Base-by-base conservation (phyloP, 2,329 filamentous ascomycete genomes). In the Colletotrichum brevisporum region DNA sequence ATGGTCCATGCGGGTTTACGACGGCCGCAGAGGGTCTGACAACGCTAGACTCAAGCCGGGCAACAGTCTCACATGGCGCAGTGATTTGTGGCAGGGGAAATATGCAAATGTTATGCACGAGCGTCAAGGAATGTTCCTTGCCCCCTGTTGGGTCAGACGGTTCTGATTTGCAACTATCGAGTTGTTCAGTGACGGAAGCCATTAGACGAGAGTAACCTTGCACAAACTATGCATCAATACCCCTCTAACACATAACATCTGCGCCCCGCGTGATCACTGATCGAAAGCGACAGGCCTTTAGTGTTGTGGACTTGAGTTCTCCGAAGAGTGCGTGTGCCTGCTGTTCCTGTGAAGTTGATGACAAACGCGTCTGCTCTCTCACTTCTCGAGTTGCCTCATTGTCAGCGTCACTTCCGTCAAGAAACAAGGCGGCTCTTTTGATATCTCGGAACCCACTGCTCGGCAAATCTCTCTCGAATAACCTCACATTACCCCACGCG, bases 151-250 rank as follows among this genome's bases (percentile, higher is more conserved):
- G 18, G 39, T 48, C 52, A 57, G 47, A 45, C 26, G 39, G 21
- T 15, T 5, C n/a, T 4, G 6, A 16, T 16, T 43, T 43, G 41
- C 41, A 43, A 43, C 41, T 43, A 43, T 43, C 41, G 41, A 39
- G 5, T 47, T 67, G 64, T 52, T 5, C 6, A 48, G 18, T 18
- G 8, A 4, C 5, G 45, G 45, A 24, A n/a, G n/a, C 16, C 27
- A 5, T 43, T 16, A 43, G 6, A 12, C 41, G 16, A 16, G n/a
- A 3, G 13, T 41, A 31, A 8, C 10, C 2, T 10, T 50, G 55
- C 66, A 69, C 50, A 66, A 56, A 4, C 18, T 60, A 69, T 69
- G 66, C 62, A 66, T 26, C 18, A 66, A 69, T 24, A 16, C 66
- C 31, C 9, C 3, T 13, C 31, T n/a, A 56, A 55, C 26, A 21